These are phyloP conservation scores for Raddia guianensis DNA, from an alignment of 176 grass and related monocot genomes.

Conservation along the genomic window DNA sequence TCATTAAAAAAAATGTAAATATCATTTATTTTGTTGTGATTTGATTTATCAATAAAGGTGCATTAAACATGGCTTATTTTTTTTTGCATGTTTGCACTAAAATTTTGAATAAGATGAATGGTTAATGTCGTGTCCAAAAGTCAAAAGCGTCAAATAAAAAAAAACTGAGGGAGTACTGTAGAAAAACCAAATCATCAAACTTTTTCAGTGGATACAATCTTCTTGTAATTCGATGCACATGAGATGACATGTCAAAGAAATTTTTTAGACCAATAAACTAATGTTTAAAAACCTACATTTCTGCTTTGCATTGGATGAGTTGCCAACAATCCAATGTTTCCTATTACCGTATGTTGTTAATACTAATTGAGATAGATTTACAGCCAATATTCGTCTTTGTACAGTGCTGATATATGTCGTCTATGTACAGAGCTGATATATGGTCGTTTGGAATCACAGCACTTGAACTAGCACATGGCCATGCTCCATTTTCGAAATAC, in stretches of 20 bases:
- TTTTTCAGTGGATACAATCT: conserved; percentile 1
- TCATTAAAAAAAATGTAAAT: too few species aligned
- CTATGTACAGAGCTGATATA: conserved; percentile 41
- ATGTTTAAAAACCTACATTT: not conserved
- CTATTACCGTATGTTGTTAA: not conserved
- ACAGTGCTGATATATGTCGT: conserved; percentile 94
- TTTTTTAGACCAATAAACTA: not conserved
- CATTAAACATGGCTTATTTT: too few species aligned
- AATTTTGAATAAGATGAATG: too few species aligned
- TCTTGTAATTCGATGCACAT: not conserved
- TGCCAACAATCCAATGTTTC: not conserved
- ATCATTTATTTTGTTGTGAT: too few species aligned
- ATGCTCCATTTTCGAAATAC: conserved; percentile 99
- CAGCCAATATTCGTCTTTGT: conserved; percentile 28
- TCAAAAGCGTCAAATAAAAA: too few species aligned
- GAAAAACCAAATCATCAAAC: conserved; percentile 2
- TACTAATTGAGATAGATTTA: conserved; percentile 19
- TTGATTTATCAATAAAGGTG: too few species aligned
- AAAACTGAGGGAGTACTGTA: not conserved
- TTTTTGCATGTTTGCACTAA: too few species aligned
- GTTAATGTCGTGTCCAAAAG: too few species aligned
- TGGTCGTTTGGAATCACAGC: conserved; percentile 99
- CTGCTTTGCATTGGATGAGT: conserved; percentile 5
- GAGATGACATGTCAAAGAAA: not conserved
- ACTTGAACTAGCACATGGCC: conserved; percentile 94